Conservation (phyloP, 495 filamentous ascomycete species). For the Penicillium malachiteum region DNA sequence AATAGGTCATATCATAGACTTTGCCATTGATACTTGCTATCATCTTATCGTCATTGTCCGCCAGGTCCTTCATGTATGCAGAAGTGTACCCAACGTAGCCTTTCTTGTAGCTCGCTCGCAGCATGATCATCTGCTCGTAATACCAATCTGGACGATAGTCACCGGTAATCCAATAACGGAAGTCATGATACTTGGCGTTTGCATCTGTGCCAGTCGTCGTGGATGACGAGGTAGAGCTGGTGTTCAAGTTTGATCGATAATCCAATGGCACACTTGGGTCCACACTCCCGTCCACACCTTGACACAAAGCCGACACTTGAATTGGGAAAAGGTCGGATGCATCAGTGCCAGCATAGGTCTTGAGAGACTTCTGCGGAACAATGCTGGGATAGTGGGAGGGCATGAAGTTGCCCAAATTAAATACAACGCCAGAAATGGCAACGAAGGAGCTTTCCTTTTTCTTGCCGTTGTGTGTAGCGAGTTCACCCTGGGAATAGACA, state of each 20-base stretch:
- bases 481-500: constrained; percentile 78
- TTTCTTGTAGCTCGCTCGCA: constrained; percentile 78
- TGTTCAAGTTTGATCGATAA: constrained; percentile 71
- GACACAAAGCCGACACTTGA: constrained; percentile 89
- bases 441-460: constrained; percentile 61
- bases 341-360: constrained; percentile 82
- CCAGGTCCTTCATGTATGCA: constrained; percentile 71
- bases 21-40: constrained; percentile 78
- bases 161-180: constrained; percentile 65
- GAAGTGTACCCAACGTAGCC: constrained; percentile 85
- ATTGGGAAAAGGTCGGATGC: constrained; percentile 88
- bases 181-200: constrained; percentile 87
- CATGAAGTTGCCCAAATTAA: constrained; percentile 74
- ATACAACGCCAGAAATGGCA: constrained; percentile 85
- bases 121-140: constrained; percentile 73
- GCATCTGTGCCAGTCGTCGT: constrained; percentile 61
- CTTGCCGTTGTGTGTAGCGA: constrained; percentile 73
- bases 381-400: constrained; percentile 79
- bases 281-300: constrained; percentile 65
- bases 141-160: constrained; percentile 87
- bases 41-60: constrained; percentile 52
- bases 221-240: constrained; percentile 60
- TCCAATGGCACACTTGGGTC: constrained; percentile 74
- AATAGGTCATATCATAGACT: constrained; percentile 91
- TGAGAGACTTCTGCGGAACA: constrained; percentile 62